Conservation (phyloP, 805 yeast species). For the Spathaspora gorwiae region DNA sequence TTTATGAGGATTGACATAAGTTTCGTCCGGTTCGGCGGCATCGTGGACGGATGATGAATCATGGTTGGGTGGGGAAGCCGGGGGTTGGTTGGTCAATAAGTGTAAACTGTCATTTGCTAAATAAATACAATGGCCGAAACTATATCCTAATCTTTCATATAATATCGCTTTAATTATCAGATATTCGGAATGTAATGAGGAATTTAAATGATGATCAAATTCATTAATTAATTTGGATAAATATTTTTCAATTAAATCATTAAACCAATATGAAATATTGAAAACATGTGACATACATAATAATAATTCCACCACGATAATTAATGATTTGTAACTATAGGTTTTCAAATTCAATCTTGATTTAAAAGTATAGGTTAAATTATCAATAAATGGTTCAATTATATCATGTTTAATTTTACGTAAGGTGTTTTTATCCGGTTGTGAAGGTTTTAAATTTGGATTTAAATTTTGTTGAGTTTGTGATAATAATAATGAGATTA, state of each 20-base stretch:
- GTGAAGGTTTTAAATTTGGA: constrained; percentile 18
- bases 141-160: constrained; percentile 36
- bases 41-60: neutral
- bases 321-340: constrained; percentile 63
- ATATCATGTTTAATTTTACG: constrained; percentile 50
- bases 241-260: constrained; percentile 40
- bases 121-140: constrained; percentile 44
- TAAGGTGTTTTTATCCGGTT: constrained; percentile 36
- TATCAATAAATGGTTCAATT: constrained; percentile 61
- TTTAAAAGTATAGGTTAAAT: constrained; percentile 67
- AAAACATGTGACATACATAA: constrained; percentile 41
- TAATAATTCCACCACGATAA: constrained; percentile 70
- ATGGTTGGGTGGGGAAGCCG: neutral
- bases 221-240: constrained; percentile 43
- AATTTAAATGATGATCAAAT: constrained; percentile 40
- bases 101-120: constrained; percentile 17
- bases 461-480: constrained; percentile 38
- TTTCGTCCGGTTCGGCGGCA: constrained; percentile 24
- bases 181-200: constrained; percentile 22
- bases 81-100: constrained; percentile 17
- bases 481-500: constrained; percentile 64
- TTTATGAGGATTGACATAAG: constrained; percentile 31
- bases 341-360: constrained; percentile 67
- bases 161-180: constrained; percentile 43
- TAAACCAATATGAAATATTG: constrained; percentile 43